Evolutionary conservation across 371 early-diverging fungal genomes (phyloP).

Genomic region (Coemansia sp.): DNA sequence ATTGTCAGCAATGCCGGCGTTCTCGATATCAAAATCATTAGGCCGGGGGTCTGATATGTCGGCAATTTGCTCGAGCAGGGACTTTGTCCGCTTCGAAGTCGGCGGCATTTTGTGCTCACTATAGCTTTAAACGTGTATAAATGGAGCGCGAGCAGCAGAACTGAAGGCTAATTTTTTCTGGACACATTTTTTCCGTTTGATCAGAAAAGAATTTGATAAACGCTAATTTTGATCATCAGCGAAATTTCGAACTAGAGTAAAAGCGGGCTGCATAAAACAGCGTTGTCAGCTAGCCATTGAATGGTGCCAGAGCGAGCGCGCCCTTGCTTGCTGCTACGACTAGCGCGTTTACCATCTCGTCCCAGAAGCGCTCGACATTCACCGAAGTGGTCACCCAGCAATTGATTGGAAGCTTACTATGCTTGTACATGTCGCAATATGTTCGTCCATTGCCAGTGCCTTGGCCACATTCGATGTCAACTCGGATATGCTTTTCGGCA

Average conservation of each 20-base stretch:
- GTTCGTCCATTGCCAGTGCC: constrained; percentile 8
- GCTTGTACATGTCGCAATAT: constrained; percentile 7
- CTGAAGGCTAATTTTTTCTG: not conserved
- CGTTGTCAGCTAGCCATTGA: too few relatives aligned
- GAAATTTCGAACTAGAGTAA: too few relatives aligned
- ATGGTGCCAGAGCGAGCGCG: too few relatives aligned
- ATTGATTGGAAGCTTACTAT: not conserved
- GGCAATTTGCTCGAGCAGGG: constrained; percentile 67
- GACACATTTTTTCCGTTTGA: too few relatives aligned
- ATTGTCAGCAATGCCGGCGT: constrained; percentile 54
- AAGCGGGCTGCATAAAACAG: not conserved
- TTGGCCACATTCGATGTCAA: constrained; percentile 19
- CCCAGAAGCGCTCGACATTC: constrained; percentile 14
- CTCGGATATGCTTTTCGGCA: constrained; percentile 19
- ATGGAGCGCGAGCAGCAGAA: not conserved
- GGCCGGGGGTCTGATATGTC: constrained; percentile 69
- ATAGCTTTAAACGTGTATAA: not conserved
- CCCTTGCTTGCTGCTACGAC: not conserved
- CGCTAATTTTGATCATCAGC: too few relatives aligned
- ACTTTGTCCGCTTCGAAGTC: constrained; percentile 45
- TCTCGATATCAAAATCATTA: constrained; percentile 56
- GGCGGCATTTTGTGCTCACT: constrained; percentile 10
- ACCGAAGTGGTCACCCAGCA: constrained; percentile 18
- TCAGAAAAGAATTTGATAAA: too few relatives aligned
- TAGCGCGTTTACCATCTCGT: constrained; percentile 13